Base-by-base conservation (phyloP, 2,329 filamentous ascomycete genomes). In the Didymella glomerata region DNA sequence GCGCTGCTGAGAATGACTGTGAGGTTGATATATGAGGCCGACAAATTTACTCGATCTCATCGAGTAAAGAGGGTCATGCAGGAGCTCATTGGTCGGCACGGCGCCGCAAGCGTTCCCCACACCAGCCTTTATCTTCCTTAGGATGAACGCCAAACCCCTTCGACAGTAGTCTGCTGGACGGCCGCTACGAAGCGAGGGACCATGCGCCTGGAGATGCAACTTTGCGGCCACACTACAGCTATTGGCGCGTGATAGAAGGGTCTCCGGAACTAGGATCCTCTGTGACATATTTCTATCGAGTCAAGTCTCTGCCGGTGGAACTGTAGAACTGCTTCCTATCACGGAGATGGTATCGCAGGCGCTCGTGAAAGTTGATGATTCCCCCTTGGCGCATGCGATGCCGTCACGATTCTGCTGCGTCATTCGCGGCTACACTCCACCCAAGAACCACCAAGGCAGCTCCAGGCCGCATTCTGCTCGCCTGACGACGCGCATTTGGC, bases 281-380 rank as follows among this genome's bases (percentile, higher is more conserved):
- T 46, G 58, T 74, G 67, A 74, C 70, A 63, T 66, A 60, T 68
- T 73, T 62, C 60, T 63, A 74, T 74, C 69, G 66, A 73, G 71
- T 73, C 70, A 74, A 64, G 41, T 44, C 30, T 48, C 25, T 40
- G 57, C 53, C 41, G 32, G 32, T 40, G 49, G 18, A 20, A 50
- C 25, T 54, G 32, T 18, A 16, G n/a, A 47, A 10, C 28, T 42
- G 28, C 42, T 47, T 56, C 65, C 56, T 64, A 62, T 64, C 62
- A 52, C 53, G 54, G 59, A 64, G 57, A 61, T 61, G 48, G 53
- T 57, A 53, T 44, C 25, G 42, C 44, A 34, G 41, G 32, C n/a
- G 45, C 58, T 57, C 42, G 53, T 34, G 46, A 54, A 50, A 45
- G 45, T 53, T 55, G 38, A 14, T 42, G 46, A 46, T 60, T 51